These are phyloP conservation scores for Orbilia ellipsospora DNA, from an alignment of 2,329 filamentous ascomycete genomes.

Conservation along the genomic window DNA sequence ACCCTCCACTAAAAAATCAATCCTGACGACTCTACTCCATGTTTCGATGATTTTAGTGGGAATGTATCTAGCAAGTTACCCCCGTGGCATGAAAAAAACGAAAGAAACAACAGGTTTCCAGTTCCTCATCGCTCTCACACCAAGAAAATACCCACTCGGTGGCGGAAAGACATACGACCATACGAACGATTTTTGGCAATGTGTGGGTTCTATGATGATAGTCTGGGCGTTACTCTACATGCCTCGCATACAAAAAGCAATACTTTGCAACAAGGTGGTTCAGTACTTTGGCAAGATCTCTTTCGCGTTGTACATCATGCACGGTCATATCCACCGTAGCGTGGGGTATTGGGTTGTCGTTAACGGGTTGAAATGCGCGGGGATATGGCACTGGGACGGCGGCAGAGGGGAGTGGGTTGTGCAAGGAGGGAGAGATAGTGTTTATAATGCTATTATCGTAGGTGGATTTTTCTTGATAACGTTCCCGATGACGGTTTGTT, in stretches of 20 bases:
- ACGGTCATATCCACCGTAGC: constrained; percentile 24
- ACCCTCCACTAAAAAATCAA: background rate
- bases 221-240: constrained; percentile 36
- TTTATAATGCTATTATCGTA: too few species aligned
- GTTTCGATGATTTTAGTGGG: constrained; percentile 65
- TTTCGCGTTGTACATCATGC: constrained; percentile 38
- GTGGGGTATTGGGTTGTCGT: constrained; percentile 22
- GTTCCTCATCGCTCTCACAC: constrained; percentile 23
- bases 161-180: constrained; percentile 9
- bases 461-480: background rate
- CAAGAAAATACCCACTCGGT: constrained; percentile 18
- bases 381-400: background rate
- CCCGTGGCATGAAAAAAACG: constrained; percentile 62
- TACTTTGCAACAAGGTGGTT: constrained; percentile 32
- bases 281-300: constrained; percentile 46
- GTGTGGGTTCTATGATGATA: constrained; percentile 18
- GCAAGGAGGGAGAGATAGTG: too few species aligned
- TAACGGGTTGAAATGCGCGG: constrained; percentile 2
- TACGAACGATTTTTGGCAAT: constrained; percentile 37
- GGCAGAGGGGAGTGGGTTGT: background rate
- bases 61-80: constrained; percentile 68
- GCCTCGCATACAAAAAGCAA: constrained; percentile 20
- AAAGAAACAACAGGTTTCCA: constrained; percentile 57
- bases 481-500: constrained; percentile 25
- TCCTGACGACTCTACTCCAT: constrained; percentile 61